These are phyloP conservation scores for Eucalyptus urophylla DNA, from an alignment of 345 rosid species.

Conservation along the genomic window DNA sequence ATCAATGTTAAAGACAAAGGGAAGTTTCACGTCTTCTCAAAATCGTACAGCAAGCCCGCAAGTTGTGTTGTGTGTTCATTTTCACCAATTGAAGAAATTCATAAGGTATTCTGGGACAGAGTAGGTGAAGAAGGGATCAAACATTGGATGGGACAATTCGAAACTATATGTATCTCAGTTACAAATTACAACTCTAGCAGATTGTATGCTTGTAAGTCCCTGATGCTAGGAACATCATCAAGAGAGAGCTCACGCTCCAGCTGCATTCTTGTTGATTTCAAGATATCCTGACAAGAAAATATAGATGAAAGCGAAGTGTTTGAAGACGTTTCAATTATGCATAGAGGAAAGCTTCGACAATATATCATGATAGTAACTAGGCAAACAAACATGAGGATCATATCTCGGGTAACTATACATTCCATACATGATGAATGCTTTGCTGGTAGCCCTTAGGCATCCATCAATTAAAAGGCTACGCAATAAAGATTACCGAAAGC, in stretches of 20 bases:
- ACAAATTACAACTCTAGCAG: conserved; percentile 21
- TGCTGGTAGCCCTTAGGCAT: background rate
- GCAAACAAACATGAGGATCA: background rate
- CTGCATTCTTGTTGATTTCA: conserved; percentile 69
- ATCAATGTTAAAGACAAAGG: background rate
- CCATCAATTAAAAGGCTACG: conserved; percentile 60
- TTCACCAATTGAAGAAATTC: background rate
- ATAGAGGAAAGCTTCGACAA: background rate
- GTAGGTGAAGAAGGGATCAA: background rate
- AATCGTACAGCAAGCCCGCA: background rate
- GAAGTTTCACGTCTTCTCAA: background rate
- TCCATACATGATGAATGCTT: conserved; percentile 70
- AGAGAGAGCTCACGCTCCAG: conserved; percentile 65
- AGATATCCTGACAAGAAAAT: conserved; percentile 46
- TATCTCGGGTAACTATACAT: conserved; percentile 20
- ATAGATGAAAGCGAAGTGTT: background rate
- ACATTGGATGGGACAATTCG: background rate
- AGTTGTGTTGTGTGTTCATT: background rate
- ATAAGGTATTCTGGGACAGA: background rate
- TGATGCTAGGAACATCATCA: conserved; percentile 42
- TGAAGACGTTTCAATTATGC: background rate
- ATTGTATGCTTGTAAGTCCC: conserved; percentile 63
- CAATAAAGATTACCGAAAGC: conserved; percentile 81
- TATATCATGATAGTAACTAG: background rate
- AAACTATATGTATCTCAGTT: background rate